Evolutionary conservation across 768 basidiomycete genomes (phyloP).

Genomic region (Kwoniella sp.): DNA sequence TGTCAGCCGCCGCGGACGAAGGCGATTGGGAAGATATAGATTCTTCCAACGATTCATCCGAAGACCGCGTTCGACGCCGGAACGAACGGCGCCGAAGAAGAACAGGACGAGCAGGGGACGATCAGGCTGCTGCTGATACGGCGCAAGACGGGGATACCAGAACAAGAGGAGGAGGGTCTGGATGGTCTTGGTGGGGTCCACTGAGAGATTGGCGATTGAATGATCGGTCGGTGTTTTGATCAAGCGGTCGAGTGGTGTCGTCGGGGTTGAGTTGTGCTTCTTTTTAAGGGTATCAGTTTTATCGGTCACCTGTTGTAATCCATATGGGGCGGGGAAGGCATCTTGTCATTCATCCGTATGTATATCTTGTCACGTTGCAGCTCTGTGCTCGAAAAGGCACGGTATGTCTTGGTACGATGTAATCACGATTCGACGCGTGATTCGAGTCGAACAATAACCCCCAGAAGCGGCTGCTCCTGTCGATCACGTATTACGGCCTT

Average conservation of each 20-base stretch:
- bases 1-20: conserved; percentile 9
- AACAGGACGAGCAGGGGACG: neutral
- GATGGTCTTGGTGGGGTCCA: conserved; percentile 57
- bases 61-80: conserved; percentile 3
- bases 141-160: neutral
- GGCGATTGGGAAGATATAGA: conserved; percentile 40
- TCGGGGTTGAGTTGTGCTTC: no score
- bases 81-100: conserved; percentile 14
- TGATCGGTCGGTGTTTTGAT: conserved; percentile 42
- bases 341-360: no score
- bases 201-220: conserved; percentile 49
- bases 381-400: no score
- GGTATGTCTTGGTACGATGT: no score
- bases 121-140: conserved; percentile 1
- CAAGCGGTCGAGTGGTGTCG: no score
- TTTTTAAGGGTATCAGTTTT: neutral
- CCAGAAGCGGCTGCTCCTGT: no score
- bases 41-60: conserved; percentile 14
- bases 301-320: conserved; percentile 11
- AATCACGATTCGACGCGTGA: no score
- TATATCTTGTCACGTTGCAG: no score
- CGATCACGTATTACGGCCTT: no score
- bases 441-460: no score
- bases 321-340: no score
- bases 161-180: conserved; percentile 7